Percentiles rank a stretch among this genome's conserved stretches.
These are phyloP conservation scores for Chenopodium formosanum DNA, from an alignment of 148 eudicot species.

Conservation along the genomic window DNA sequence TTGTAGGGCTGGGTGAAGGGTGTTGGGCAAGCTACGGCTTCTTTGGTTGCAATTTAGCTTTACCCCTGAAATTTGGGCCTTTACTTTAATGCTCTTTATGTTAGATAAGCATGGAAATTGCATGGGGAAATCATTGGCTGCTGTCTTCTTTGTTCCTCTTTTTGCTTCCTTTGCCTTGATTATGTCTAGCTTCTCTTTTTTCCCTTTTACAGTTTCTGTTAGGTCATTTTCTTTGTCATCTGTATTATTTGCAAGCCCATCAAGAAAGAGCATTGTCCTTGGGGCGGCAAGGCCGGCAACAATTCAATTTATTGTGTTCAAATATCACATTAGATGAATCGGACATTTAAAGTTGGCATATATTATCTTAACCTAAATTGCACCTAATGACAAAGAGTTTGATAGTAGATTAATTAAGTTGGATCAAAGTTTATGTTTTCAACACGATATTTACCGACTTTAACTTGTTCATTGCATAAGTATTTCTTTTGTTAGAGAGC, in stretches of 20 bases:
- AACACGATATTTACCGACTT: too few relatives aligned
- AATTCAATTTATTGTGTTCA: neutral
- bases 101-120: conserved; percentile 12
- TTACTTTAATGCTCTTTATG: neutral
- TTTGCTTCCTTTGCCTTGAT: neutral
- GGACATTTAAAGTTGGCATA: neutral
- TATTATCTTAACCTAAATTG: too few relatives aligned
- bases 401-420: too few relatives aligned
- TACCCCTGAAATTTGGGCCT: conserved; percentile 5
- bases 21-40: conserved; percentile 3
- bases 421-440: too few relatives aligned
- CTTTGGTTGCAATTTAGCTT: neutral
- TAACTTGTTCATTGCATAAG: too few relatives aligned
- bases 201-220: conserved; percentile 1
- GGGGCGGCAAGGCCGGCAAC: neutral
- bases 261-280: neutral
- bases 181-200: neutral
- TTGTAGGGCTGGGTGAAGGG: neutral
- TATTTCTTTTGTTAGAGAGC: too few relatives aligned
- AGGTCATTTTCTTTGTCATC: neutral
- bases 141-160: conserved; percentile 1
- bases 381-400: too few relatives aligned
- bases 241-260: neutral
- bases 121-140: conserved; percentile 2
- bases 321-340: neutral